Evolutionary conservation across 108 stramenopile genomes (phyloP), one percentile per base, ranked within the genome.

Genomic region (Skeletonema menzelii): DNA sequence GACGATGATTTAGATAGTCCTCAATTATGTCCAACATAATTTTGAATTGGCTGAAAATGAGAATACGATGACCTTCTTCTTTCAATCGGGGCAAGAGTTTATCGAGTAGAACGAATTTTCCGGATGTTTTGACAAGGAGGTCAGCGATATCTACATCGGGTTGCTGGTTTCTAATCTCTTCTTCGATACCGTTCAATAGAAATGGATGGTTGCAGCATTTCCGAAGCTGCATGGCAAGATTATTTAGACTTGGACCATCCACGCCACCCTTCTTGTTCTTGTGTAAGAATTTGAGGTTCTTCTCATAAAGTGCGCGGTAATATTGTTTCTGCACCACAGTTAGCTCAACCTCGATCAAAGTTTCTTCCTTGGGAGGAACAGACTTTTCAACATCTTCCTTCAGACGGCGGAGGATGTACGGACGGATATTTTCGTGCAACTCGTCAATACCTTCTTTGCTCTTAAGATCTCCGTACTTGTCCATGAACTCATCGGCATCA

Each of bases 151-250:
- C 55, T 4, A 85, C 10, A 30, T 62, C 42, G 17, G 68, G 72
- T 26, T 82, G 58, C 59, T 86, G 67, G 19, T 38, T 55, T 37
- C 85, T 77, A 30, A 93, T 65, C 63, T 95, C 94, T 8, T 24
- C 57, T 70, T 96, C 94, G 7, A 95, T 91, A 2, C 95, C 95
- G 57, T 87, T 95, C n/a, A 99, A 70, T n/a, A 99, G 76, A 62
- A 95, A 99, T 5, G 97, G 86, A 79, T 99, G 99, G 73, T 99
- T 99, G 75, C 98, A 99, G 65, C 96, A 97, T 75, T 99, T 99
- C 28, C 97, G 73, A 8, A 98, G 85, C 72, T 98, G 95, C 88
- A 92, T 91, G 38, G 90, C 85, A 64, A 94, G 73, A 73, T 93
- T 93, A 56, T 87, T 84, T 4, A 76, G 56, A 37, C 72, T 68